Base-by-base conservation (phyloP, 495 filamentous ascomycete genomes). In the Penicillium waksmanii region DNA sequence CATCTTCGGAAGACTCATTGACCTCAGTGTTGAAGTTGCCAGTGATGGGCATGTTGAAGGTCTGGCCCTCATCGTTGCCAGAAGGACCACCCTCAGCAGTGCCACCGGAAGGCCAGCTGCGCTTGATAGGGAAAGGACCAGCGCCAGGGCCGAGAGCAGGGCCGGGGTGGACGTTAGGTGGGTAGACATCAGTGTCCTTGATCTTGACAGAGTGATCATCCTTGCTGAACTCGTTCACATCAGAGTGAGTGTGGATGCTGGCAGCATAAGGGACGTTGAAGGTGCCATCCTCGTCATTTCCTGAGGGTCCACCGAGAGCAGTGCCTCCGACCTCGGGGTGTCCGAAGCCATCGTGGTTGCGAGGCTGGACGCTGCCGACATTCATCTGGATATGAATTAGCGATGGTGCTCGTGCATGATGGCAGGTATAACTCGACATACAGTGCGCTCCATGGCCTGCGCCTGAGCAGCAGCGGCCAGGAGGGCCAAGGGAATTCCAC, bases 401-500 rank as follows among this genome's bases (percentile, higher is more conserved):
- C 27, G 15, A 7, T 4, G 12, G 31, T 7, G 23, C 25, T 31
- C 27, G 27, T 31, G 6, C 7, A 12, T 48, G 19, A 6, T 27
- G 42, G 7, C 2, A 9, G 9, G 21, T 13, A 36, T 2, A 3
- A 13, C 15, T 15, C 0, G 17, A 61, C 65, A 55, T 40, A 66
- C 65, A 21, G 43, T 50, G 55, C 47, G 54, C 51, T 67, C 65
- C 63, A 59, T 59, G 21, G 63, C 63, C 64, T 77, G 65, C 8
- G 73, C 73, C 57, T 67, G 65, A 10, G 72, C 71, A 43, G 74
- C 66, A 12, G 72, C 73, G 23, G 71, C 76, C 56, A 79, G 65
- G 33, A 77, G 57, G 43, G 76, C 76, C 9, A 79, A 60, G 5
- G 76, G 72, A 49, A 79, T 73, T 49, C 73, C 73, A 34, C 63